Base-by-base conservation (phyloP, 1,139 yeast species). In the Yamadazyma atlantica region DNA sequence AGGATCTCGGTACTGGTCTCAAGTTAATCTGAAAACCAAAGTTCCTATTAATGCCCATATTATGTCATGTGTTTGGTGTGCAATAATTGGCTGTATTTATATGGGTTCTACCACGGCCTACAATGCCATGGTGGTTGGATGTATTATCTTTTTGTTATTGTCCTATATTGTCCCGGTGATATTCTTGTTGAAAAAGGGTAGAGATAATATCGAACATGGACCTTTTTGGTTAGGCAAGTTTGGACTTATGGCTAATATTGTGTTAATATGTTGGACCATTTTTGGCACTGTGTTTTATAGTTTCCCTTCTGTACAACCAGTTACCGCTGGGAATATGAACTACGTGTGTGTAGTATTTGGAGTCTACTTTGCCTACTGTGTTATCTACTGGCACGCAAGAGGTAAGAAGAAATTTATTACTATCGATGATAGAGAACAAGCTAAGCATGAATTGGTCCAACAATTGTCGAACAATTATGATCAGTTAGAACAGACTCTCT, bases 151-250 rank as follows among this genome's bases (percentile, higher is more conserved):
- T 40, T 55, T 67, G 39, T 54, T 66, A 29, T 48, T 66, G 27
- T 62, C 68, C 3, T 68, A 68, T 42, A 42, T 54, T 35, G 60
- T 68, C 15, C 73, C 73, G 4, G 58, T 58, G 1, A 36, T 51
- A 4, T 62, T 62, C 42, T 51, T 68, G 29, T 51, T 68, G 26
- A 45, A 54, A 17, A 55, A 57, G 39, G 70, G 73, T 13, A 57
- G 75, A 48, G 53, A 63, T 37, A 59, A 64, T 39, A 57, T 68
- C 18, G 45, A 48, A 17, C 72, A 60, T 36, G 70, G 70, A 0
- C 69, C 72, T 7, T 71, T 80, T 55, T 80, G 85, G 85, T 50
- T 77, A 36, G 63, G 65, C 3, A 57, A 51, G 36, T 21, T 54
- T 35, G 68, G 68, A 5, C 41, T 43, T 32, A 35, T 39, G 35